Evolutionary conservation across 2,329 filamentous ascomycete species (phyloP).

Genomic region (Cordyceps militaris): DNA sequence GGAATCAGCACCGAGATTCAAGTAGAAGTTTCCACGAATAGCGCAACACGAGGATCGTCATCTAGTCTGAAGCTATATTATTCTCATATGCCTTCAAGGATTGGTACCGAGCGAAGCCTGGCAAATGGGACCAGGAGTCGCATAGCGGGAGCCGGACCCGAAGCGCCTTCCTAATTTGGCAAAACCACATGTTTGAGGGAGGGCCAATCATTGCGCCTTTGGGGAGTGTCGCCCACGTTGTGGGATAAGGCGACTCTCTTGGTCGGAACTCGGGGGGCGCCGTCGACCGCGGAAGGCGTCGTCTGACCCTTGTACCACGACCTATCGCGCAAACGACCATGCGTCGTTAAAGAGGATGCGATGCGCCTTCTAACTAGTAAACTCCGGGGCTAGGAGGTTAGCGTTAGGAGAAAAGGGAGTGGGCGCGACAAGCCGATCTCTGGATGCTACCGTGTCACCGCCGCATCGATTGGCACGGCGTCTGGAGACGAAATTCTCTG

Average conservation of each 20-base stretch:
- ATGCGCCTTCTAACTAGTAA: background rate
- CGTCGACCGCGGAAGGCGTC: too few species aligned
- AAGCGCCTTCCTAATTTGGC: conserved; percentile 2
- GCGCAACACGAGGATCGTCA: too few species aligned
- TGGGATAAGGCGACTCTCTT: background rate
- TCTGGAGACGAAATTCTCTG: background rate
- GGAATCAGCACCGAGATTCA: too few species aligned
- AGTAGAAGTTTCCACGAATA: too few species aligned
- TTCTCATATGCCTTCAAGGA: too few species aligned
- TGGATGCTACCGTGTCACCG: background rate
- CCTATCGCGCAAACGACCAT: background rate
- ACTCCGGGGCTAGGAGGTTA: background rate
- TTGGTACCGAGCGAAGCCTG: background rate
- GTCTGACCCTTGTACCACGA: background rate
- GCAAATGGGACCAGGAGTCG: background rate
- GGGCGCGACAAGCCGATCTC: background rate
- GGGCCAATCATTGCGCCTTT: conserved; percentile 7
- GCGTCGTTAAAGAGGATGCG: background rate
- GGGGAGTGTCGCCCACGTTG: background rate
- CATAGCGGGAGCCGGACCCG: background rate
- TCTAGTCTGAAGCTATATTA: too few species aligned
- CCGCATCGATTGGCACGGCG: background rate
- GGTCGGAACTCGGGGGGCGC: too few species aligned
- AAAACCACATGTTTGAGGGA: background rate
- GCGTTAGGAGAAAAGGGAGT: background rate